These are phyloP conservation scores for Polyrhizophydium stewartii DNA, from an alignment of 371 early-diverging fungal species.

Conservation along the genomic window DNA sequence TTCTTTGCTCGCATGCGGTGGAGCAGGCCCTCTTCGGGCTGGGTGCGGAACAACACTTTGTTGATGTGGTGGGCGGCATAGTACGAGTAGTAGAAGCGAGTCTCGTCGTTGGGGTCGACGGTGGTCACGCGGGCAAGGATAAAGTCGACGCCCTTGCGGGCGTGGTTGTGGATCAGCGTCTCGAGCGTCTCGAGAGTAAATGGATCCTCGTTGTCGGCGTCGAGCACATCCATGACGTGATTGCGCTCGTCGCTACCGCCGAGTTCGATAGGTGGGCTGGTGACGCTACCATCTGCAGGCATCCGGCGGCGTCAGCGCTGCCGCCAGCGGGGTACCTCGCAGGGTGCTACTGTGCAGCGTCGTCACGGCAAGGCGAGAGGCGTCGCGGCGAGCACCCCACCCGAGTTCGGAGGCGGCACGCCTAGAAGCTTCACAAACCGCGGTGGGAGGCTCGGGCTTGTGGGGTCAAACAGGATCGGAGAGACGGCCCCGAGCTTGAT, in stretches of 20 bases:
- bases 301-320: background rate
- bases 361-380: too few relatives aligned
- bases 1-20: conserved; percentile 83
- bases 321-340: background rate
- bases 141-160: conserved; percentile 65
- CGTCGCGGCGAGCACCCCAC: background rate
- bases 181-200: conserved; percentile 77
- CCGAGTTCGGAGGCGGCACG: conserved; percentile 4
- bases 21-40: conserved; percentile 62
- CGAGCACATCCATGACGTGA: conserved; percentile 46
- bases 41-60: conserved; percentile 71
- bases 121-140: conserved; percentile 77
- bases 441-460: background rate
- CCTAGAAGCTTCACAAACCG: conserved; percentile 1
- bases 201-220: conserved; percentile 64
- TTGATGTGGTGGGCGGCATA: conserved; percentile 81
- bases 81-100: conserved; percentile 58
- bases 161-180: conserved; percentile 52
- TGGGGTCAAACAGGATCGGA: background rate
- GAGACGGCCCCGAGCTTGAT: background rate
- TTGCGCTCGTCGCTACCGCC: conserved; percentile 6
- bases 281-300: conserved; percentile 1
- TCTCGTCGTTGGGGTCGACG: conserved; percentile 54
- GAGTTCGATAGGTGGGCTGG: conserved; percentile 17
- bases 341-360: too few relatives aligned